phyloP scores from a whole-genome alignment of 169 alveolate species.

The Plasmodium vinckei region DNA sequence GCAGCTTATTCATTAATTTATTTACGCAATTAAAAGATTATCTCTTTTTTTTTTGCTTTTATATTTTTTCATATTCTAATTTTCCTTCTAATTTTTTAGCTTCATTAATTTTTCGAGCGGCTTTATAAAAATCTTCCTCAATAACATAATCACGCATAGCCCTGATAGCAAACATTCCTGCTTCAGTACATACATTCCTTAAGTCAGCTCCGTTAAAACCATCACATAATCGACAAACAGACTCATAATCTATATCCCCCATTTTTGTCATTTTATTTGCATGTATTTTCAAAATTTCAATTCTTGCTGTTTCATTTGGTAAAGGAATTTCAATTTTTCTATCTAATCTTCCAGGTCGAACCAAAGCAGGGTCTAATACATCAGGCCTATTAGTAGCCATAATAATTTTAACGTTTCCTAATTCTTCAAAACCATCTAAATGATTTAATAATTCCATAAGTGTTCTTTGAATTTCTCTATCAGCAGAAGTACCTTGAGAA shows the following conservation, averaged over 20 bases:
- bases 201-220: slow-evolving; percentile 99
- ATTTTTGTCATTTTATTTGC: slow-evolving; percentile 95
- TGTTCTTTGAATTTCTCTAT: slow-evolving; percentile 99
- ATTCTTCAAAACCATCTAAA: slow-evolving; percentile 99
- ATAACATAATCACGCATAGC: slow-evolving; percentile 98
- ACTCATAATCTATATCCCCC: slow-evolving; percentile 96
- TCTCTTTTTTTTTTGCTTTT: not conserved
- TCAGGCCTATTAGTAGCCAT: slow-evolving; percentile 99
- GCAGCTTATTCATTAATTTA: not conserved
- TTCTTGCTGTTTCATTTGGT: slow-evolving; percentile 97
- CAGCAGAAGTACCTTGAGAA: slow-evolving; percentile 98
- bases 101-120: slow-evolving; percentile 96
- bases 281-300: slow-evolving; percentile 97
- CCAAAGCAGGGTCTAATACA: slow-evolving; percentile 99
- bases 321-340: slow-evolving; percentile 99
- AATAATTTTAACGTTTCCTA: slow-evolving; percentile 99
- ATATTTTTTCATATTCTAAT: slow-evolving; percentile 93
- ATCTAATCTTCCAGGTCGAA: slow-evolving; percentile 99
- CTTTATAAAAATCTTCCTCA: slow-evolving; percentile 98
- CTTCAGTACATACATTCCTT: slow-evolving; percentile 99
- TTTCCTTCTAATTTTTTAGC: slow-evolving; percentile 97
- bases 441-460: slow-evolving; percentile 96
- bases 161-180: slow-evolving; percentile 96
- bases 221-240: slow-evolving; percentile 95
- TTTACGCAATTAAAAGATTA: not conserved